Evolutionary conservation across 1,284 basidiomycete species (phyloP), one percentile per base, ranked within the genome.

Genomic region (Ceraceosorus guamensis): DNA sequence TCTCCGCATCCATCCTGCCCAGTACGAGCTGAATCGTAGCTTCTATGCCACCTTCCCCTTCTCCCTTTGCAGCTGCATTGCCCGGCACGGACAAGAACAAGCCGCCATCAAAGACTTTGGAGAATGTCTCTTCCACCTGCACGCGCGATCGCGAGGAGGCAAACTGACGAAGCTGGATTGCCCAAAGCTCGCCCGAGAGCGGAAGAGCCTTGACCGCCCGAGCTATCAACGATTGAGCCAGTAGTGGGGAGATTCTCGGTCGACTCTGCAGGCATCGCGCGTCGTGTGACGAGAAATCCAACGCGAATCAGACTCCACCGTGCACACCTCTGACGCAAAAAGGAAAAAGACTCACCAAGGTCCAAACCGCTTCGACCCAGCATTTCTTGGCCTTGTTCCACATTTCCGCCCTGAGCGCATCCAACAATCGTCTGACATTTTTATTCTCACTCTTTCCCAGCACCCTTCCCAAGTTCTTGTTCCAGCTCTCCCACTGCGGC

Each of bases 1-100:
- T 61, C 57, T 71, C 71, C 55, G 65, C 63, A 55, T 75, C 73
- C n/a, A 74, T 50, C 7, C 66, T 56, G 4, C 68, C 68, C 0
- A 71, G 56, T 6, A 72, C 60, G 8, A 75, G 57, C 5, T 68
- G 59, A 11, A 66, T 59, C 1, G 70, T 31, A 11, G 34, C 32
- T 6, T 59, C 60, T 8, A 58, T 54, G 6, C 57, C 63, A 30
- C 56, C n/a, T n/a, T n/a, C n/a, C n/a, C n/a, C n/a, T n/a, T n/a
- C n/a, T n/a, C n/a, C n/a, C n/a, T n/a, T n/a, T n/a, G n/a, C n/a
- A n/a, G n/a, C n/a, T n/a, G n/a, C n/a, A n/a, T n/a, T n/a, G n/a
- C n/a, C n/a, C n/a, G n/a, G n/a, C n/a, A n/a, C 56, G 11, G 56
- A 46, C 0, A 48, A 31, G n/a, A 70, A 45, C 5, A 59, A 53